Conservation (phyloP, 768 basidiomycete species). For the Pholiota conissans region DNA sequence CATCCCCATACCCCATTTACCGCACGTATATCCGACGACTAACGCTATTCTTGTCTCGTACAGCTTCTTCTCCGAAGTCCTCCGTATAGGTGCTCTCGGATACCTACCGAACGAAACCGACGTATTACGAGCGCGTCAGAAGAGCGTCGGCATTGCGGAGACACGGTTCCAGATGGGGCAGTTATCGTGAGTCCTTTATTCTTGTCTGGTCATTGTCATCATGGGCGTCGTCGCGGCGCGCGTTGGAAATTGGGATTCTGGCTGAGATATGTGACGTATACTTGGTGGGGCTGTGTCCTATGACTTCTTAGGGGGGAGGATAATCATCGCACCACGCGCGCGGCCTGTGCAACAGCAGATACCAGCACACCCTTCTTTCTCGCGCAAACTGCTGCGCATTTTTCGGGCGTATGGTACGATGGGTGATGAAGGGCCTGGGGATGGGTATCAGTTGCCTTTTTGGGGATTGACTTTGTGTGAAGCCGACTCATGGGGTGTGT, state of each 20-base stretch:
- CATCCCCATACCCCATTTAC: too few relatives aligned
- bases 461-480: background rate
- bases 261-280: too few relatives aligned
- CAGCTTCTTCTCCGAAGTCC: slow-evolving; percentile 87
- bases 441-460: background rate
- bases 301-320: too few relatives aligned
- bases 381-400: background rate
- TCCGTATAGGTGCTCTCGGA: slow-evolving; percentile 78
- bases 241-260: too few relatives aligned
- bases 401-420: background rate
- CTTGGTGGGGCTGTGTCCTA: too few relatives aligned
- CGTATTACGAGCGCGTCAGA: slow-evolving; percentile 83
- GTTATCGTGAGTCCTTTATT: slow-evolving; percentile 55
- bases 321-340: too few relatives aligned
- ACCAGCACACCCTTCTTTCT: too few relatives aligned
- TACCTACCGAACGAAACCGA: slow-evolving; percentile 88
- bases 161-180: slow-evolving; percentile 77
- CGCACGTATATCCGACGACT: background rate
- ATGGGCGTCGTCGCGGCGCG: too few relatives aligned
- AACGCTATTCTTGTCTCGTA: too few relatives aligned
- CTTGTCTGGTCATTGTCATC: too few relatives aligned
- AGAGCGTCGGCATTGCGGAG: slow-evolving; percentile 90
- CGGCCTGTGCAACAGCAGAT: too few relatives aligned
- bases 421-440: background rate
- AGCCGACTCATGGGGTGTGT: too few relatives aligned